Conservation (phyloP, 192 early-diverging fungal genomes). For the Coemansia pectinata region DNA sequence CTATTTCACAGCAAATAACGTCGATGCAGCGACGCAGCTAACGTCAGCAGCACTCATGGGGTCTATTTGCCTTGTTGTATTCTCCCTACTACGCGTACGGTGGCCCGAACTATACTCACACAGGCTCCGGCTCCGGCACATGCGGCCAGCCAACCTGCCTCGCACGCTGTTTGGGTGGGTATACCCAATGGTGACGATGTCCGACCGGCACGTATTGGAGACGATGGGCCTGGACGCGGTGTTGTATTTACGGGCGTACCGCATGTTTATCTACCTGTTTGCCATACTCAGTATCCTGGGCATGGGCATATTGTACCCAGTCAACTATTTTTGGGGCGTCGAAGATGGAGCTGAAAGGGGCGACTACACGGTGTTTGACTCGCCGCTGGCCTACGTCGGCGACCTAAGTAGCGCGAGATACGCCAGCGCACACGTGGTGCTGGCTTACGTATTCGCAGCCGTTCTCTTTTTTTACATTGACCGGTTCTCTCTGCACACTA, state of each 20-base stretch:
- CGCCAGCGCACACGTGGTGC: constrained; percentile 31
- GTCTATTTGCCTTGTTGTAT: constrained; percentile 29
- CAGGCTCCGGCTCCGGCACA: constrained; percentile 49
- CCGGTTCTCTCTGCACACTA: constrained; percentile 47
- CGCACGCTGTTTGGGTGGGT: constrained; percentile 53
- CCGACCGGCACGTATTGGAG: constrained; percentile 53
- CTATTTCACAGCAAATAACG: constrained; percentile 49
- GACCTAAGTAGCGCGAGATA: constrained; percentile 23
- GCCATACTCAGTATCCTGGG: constrained; percentile 29
- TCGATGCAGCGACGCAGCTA: constrained; percentile 52
- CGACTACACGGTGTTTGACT: constrained; percentile 45
- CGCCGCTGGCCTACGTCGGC: constrained; percentile 35
- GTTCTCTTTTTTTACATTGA: constrained; percentile 54
- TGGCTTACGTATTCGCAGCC: constrained; percentile 47
- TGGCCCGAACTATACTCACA: constrained; percentile 57
- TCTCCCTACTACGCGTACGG: constrained; percentile 46
- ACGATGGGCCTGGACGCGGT: constrained; percentile 54
- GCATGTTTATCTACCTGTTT: constrained; percentile 56
- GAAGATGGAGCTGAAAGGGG: constrained; percentile 5
- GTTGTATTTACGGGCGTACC: constrained; percentile 49
- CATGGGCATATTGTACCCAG: constrained; percentile 47
- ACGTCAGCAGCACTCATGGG: constrained; percentile 50
- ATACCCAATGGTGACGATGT: constrained; percentile 48
- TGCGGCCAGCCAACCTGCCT: constrained; percentile 51
- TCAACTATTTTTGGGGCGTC: constrained; percentile 39